A percentile compares a stretch with the other conserved stretches of the same genome.
These are phyloP conservation scores for Tetrahymena borealis DNA, from an alignment of 73 alveolate species.

Conservation along the genomic window DNA sequence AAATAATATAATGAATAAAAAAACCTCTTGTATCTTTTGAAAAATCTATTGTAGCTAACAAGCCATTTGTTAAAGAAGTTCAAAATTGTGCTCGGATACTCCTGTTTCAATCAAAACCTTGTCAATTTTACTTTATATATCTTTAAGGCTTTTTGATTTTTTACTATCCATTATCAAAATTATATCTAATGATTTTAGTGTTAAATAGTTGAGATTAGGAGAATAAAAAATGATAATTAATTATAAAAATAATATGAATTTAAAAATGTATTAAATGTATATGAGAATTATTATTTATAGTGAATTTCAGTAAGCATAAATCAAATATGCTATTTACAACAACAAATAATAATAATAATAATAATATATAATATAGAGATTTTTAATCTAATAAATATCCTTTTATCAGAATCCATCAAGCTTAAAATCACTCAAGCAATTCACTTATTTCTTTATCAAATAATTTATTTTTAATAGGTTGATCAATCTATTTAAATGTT, in stretches of 20 bases:
- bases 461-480: not conserved
- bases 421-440: not conserved
- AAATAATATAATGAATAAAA: not conserved
- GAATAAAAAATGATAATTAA: too few relatives aligned
- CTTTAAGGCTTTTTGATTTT: not conserved
- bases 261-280: too few relatives aligned
- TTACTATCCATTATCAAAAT: not conserved
- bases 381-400: not conserved
- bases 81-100: not conserved
- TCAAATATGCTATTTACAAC: too few relatives aligned
- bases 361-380: not conserved
- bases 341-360: not conserved
- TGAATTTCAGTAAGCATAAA: too few relatives aligned
- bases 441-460: not conserved
- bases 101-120: not conserved
- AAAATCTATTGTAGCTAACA: not conserved
- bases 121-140: not conserved
- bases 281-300: too few relatives aligned
- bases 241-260: too few relatives aligned
- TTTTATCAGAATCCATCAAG: not conserved
- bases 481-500: not conserved
- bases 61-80: not conserved
- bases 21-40: not conserved
- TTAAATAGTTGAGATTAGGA: too few relatives aligned
- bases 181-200: too few relatives aligned